Percentiles rank a stretch among this genome's conserved stretches.
Evolutionary conservation across 768 basidiomycete species (phyloP).

Genomic region (Suillus plorans): DNA sequence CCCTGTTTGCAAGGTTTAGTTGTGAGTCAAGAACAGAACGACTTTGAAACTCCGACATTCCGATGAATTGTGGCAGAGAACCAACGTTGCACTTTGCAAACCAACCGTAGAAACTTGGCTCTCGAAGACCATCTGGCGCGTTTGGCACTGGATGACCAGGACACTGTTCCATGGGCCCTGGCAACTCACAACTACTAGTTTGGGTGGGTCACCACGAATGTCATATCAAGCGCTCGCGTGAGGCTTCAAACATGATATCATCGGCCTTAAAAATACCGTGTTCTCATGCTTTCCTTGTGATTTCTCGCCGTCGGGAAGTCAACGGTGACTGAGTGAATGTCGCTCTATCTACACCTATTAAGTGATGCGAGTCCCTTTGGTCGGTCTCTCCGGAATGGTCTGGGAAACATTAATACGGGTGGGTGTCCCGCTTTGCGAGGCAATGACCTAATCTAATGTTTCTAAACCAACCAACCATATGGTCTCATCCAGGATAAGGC

Average conservation of each 20-base stretch:
- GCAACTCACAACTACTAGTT: not conserved
- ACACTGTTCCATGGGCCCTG: not conserved
- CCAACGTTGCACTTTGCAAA: not conserved
- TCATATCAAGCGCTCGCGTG: not conserved
- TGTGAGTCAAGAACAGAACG: constrained; percentile 26
- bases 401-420: not conserved
- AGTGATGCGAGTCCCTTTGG: too few species aligned
- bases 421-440: not conserved
- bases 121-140: not conserved
- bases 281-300: not conserved
- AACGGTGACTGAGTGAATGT: not conserved
- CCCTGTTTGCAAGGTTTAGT: constrained; percentile 6
- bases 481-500: not conserved
- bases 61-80: constrained; percentile 23
- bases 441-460: not conserved
- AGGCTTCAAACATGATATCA: not conserved
- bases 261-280: not conserved
- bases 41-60: constrained; percentile 32
- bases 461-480: not conserved
- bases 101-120: too few species aligned
- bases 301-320: not conserved
- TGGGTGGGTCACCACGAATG: not conserved
- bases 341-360: not conserved
- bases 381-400: not conserved
- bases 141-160: not conserved